Conservation (phyloP, 345 rosid species). For the Eucalyptus melliodora region DNA sequence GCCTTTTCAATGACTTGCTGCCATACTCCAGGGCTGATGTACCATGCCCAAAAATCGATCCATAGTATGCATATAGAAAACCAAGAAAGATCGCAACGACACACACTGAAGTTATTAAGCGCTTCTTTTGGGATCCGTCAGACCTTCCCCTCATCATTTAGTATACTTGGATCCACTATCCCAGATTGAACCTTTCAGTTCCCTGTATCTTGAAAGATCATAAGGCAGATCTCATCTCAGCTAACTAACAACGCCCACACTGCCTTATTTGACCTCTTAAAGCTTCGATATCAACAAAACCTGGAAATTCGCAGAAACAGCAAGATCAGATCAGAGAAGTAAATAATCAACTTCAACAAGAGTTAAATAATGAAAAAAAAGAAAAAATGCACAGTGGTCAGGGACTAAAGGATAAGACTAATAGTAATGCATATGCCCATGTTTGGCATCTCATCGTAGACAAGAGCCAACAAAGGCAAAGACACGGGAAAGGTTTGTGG, state of each 20-base stretch:
- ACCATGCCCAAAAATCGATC: slow-evolving; percentile 46
- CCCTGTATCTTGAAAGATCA: neutral
- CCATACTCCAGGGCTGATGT: slow-evolving; percentile 82
- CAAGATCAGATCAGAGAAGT: neutral
- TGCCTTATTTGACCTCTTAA: neutral
- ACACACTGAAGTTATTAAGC: slow-evolving; percentile 44
- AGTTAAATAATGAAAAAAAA: neutral
- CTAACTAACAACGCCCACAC: neutral
- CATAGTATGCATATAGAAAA: slow-evolving; percentile 62
- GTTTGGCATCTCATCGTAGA: neutral
- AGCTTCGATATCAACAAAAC: neutral
- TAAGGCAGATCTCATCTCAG: slow-evolving; percentile 6
- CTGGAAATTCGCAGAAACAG: neutral
- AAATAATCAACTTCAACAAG: neutral
- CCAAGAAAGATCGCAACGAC: slow-evolving; percentile 44
- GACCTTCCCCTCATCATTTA: slow-evolving; percentile 83
- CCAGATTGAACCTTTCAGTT: neutral
- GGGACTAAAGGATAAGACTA: neutral
- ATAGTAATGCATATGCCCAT: neutral
- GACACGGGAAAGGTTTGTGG: neutral
- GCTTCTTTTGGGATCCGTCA: slow-evolving; percentile 83
- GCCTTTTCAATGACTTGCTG: slow-evolving; percentile 59
- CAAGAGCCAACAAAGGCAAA: neutral
- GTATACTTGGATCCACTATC: neutral
- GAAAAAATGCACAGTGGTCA: neutral